A percentile compares a stretch with the other conserved stretches of the same genome.
Evolutionary conservation across 73 alveolate species (phyloP).

Genomic region (Paraurostyla sp.): DNA sequence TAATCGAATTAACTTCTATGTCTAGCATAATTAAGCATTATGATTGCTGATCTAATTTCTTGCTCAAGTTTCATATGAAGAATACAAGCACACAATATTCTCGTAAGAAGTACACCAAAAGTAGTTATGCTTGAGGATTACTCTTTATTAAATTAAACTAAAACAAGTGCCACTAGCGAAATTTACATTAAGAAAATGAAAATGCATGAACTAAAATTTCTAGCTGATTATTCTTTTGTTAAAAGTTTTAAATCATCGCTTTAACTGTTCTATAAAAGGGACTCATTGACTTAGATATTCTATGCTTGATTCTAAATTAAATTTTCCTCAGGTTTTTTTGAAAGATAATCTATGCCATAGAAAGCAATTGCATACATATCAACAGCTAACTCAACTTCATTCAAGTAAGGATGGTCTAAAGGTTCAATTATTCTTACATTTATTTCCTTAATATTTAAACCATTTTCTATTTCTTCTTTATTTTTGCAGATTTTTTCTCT

Average conservation of each 20-base stretch:
- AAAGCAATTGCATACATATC: background rate
- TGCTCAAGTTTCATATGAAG: background rate
- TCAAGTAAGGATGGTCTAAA: background rate
- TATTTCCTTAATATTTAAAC: background rate
- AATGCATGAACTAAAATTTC: background rate
- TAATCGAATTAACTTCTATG: background rate
- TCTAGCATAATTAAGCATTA: constrained; percentile 23
- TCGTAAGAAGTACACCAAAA: background rate
- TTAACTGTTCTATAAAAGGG: background rate
- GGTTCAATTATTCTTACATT: background rate
- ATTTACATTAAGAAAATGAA: background rate
- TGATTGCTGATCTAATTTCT: background rate
- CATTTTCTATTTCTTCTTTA: background rate
- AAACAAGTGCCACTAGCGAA: background rate
- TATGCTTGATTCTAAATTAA: background rate
- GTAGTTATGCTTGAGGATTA: background rate
- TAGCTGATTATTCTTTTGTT: background rate
- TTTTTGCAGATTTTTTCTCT: too few species aligned
- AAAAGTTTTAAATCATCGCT: background rate
- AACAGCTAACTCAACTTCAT: background rate
- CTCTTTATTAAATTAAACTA: background rate
- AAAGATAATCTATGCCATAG: background rate
- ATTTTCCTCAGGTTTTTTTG: background rate
- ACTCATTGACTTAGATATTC: background rate
- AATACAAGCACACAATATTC: background rate